Percentiles rank a stretch among this genome's conserved stretches.
These are phyloP conservation scores for Raffaelea albimanens DNA, from an alignment of 2,329 filamentous ascomycete genomes.

Conservation along the genomic window DNA sequence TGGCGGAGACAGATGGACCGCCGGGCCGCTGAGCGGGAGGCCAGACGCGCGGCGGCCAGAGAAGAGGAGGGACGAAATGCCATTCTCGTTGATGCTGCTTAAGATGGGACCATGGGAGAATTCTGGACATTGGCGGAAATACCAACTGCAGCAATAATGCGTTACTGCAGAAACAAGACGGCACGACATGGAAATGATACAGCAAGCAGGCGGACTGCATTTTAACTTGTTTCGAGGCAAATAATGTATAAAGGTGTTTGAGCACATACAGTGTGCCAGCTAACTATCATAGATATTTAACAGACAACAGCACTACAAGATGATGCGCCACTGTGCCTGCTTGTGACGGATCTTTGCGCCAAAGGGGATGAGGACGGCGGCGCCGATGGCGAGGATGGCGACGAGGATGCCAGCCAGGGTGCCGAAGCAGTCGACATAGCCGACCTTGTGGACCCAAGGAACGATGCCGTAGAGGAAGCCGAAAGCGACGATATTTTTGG, in stretches of 20 bases:
- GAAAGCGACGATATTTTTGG: slow-evolving; percentile 38
- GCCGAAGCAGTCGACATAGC: slow-evolving; percentile 19
- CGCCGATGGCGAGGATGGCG: slow-evolving; percentile 18
- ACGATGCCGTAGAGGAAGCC: slow-evolving; percentile 34
- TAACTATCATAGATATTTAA: no score
- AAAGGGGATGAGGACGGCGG: slow-evolving; percentile 17
- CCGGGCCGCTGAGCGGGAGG: neutral
- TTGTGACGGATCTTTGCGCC: slow-evolving; percentile 18
- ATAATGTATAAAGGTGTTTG: no score
- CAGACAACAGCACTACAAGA: slow-evolving; percentile 8
- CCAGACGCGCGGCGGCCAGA: neutral
- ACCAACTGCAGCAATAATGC: no score
- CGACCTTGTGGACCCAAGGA: slow-evolving; percentile 25
- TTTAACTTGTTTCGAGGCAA: no score
- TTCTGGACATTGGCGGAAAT: no score
- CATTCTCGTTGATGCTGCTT: neutral
- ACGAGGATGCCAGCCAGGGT: slow-evolving; percentile 20
- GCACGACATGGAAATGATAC: no score
- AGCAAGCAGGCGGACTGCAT: no score
- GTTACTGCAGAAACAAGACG: no score
- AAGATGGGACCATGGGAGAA: no score
- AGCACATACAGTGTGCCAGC: no score
- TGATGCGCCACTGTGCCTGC: slow-evolving; percentile 21
- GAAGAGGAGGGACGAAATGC: neutral
- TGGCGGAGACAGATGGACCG: slow-evolving; percentile 53